Percentiles rank a stretch among this genome's conserved stretches.
These are phyloP conservation scores for Angomonas ambiguus DNA, from an alignment of 208 protist species.

Conservation along the genomic window DNA sequence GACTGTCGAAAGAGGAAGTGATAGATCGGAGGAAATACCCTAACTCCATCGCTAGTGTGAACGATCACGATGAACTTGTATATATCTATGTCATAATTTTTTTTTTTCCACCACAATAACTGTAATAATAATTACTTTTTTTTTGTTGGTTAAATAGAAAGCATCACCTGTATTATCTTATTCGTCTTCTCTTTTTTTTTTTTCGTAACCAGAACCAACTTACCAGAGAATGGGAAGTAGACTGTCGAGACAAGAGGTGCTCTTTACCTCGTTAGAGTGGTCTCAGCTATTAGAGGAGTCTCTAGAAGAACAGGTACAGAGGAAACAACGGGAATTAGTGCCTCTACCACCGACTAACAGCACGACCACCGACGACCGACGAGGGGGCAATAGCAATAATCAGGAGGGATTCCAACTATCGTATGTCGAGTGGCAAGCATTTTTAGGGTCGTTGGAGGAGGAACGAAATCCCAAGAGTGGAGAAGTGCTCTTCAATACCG, in stretches of 20 bases:
- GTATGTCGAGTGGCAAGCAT: constrained; percentile 70
- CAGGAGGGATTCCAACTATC: constrained; percentile 63
- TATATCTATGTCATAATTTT: too few relatives aligned
- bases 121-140: too few relatives aligned
- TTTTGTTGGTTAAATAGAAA: too few relatives aligned
- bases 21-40: too few relatives aligned
- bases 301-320: too few relatives aligned
- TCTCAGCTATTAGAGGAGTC: constrained; percentile 49
- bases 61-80: too few relatives aligned
- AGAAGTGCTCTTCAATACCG: not conserved
- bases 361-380: constrained; percentile 1
- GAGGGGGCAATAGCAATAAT: too few relatives aligned
- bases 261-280: constrained; percentile 61
- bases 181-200: not conserved
- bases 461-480: not conserved
- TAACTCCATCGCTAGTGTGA: too few relatives aligned
- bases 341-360: not conserved
- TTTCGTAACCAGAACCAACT: not conserved
- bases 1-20: too few relatives aligned
- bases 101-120: too few relatives aligned
- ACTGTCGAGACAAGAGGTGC: constrained; percentile 63
- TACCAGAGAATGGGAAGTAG: constrained; percentile 39
- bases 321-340: too few relatives aligned
- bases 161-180: not conserved
- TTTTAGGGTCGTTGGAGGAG: constrained; percentile 19